phyloP scores from a whole-genome alignment of 73 alveolate species.

The Blepharisma stoltei region DNA sequence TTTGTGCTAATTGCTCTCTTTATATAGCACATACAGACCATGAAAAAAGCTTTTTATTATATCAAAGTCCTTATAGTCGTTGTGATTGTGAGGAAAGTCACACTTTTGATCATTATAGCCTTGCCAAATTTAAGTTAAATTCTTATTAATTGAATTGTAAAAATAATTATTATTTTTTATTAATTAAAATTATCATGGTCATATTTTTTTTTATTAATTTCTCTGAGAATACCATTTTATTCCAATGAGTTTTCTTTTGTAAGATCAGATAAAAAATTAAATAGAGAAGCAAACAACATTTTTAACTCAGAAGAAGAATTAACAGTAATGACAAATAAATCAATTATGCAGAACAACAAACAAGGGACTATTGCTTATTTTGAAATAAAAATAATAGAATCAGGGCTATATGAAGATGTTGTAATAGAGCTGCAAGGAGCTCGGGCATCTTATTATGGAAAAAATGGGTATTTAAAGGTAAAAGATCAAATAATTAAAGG shows the following conservation, averaged over 20 bases:
- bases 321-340: neutral
- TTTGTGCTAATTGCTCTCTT: neutral
- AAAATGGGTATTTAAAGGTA: neutral
- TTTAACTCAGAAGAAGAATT: neutral
- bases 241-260: neutral
- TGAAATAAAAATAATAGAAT: conserved; percentile 1
- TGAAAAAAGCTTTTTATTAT: neutral
- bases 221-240: neutral
- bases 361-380: neutral
- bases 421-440: neutral
- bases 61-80: neutral
- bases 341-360: neutral
- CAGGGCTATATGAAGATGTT: conserved; percentile 5
- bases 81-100: conserved; percentile 11
- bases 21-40: neutral
- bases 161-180: too few species aligned
- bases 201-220: too few species aligned
- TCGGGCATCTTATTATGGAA: neutral
- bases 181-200: too few species aligned
- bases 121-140: neutral
- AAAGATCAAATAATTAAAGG: neutral
- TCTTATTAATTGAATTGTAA: too few species aligned
- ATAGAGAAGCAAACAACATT: neutral
- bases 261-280: neutral
- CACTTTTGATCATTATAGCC: neutral